Evolutionary conservation across 2,329 filamentous ascomycete genomes (phyloP), one percentile per base, ranked within the genome.

Genomic region (Leptographium procerum): DNA sequence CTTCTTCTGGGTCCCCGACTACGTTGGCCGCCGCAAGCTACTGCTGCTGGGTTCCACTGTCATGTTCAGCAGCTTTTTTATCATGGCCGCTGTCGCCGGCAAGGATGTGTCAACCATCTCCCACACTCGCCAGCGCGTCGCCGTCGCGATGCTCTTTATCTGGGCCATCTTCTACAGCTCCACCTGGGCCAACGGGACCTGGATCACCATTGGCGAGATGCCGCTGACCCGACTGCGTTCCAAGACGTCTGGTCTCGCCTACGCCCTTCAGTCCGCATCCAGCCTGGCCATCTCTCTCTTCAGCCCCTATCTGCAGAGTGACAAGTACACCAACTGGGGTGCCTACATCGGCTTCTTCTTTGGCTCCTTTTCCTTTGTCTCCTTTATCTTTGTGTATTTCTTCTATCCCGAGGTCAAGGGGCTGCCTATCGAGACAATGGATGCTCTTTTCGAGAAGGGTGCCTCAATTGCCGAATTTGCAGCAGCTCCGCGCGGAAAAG

Each of bases 391-490:
- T 55, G 51, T 55, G 9, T 58, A 50, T 29, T 50, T 58, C 13
- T 58, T 55, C 31, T 58, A 58, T 22, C 50, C 43, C 40, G 52
- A 58, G 43, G 56, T 58, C 51, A 58, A 54, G 50, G 50, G 57
- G 10, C 29, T 54, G 19, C n/a, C 31, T 4, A 53, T 53, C 31
- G 29, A 53, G 51, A 14, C 29, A 8, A 36, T 53, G 51, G 51
- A 53, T 19, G 7, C 26, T 19, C 51, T 53, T 4, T 54, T 54
- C 16, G 52, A 48, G 8, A 33, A 43, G 40, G 40, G 57, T 11
- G 52, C 50, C 2, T 31, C 40, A 10, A 31, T 58, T 16, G 43
- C 52, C 9, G 51, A 58, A 16, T 50, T 55, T 31, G 7, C 40
- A 1, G 6, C 22, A n/a, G 57, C 52, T 11, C 4, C 36, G 4